A percentile compares a stretch with the other conserved stretches of the same genome.
phyloP scores from a whole-genome alignment of 2,329 filamentous ascomycete genomes.

The Penicillium expansum region DNA sequence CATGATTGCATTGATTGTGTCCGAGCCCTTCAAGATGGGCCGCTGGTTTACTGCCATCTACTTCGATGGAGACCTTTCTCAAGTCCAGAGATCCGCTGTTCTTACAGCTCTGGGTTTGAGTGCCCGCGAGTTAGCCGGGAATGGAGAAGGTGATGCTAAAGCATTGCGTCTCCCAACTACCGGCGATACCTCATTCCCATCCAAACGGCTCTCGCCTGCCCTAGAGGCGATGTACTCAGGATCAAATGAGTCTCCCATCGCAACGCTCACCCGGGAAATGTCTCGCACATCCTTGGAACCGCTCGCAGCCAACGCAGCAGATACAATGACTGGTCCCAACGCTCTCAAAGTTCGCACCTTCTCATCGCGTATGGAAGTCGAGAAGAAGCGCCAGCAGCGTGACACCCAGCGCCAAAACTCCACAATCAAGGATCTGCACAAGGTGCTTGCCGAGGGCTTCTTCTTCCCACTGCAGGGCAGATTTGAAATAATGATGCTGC shows the following conservation, averaged over 20 bases:
- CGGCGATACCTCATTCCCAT: conserved; percentile 64
- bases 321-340: conserved; percentile 74
- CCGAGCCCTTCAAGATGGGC: conserved; percentile 72
- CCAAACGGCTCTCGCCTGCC: conserved; percentile 70
- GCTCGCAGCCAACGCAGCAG: conserved; percentile 76
- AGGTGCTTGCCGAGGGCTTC: conserved; percentile 71
- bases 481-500: conserved; percentile 64
- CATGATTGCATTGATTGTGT: conserved; percentile 76
- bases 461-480: conserved; percentile 83
- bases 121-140: conserved; percentile 79
- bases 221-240: conserved; percentile 69
- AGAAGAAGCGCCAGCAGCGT: conserved; percentile 51
- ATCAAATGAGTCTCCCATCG: conserved; percentile 55
- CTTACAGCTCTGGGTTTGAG: conserved; percentile 79
- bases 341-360: conserved; percentile 87
- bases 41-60: conserved; percentile 81
- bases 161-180: conserved; percentile 31
- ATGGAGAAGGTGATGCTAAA: conserved; percentile 56
- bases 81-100: conserved; percentile 77
- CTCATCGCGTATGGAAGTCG: conserved; percentile 69
- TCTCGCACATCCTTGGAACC: conserved; percentile 74
- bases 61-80: conserved; percentile 87
- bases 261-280: conserved; percentile 65
- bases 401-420: conserved; percentile 51
- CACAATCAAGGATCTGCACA: conserved; percentile 74